Evolutionary conservation across 2,329 filamentous ascomycete genomes (phyloP).

Genomic region (Ilyonectria robusta): DNA sequence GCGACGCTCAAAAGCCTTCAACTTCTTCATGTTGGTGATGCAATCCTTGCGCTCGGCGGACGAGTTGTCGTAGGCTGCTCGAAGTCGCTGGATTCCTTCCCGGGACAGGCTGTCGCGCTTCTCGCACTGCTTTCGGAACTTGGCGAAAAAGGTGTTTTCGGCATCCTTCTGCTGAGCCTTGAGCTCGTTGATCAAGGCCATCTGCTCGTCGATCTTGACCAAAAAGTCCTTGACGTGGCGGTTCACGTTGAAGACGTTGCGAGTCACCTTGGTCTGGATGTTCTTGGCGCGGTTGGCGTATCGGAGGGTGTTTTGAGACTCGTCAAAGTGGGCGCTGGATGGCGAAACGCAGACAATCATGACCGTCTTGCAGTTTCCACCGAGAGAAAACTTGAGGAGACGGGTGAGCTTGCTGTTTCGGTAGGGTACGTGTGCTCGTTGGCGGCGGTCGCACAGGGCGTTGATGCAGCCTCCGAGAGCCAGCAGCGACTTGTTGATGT

Average conservation of each 20-base stretch:
- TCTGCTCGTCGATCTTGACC: slow-evolving; percentile 99
- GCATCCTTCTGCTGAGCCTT: slow-evolving; percentile 93
- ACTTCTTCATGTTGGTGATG: slow-evolving; percentile 82
- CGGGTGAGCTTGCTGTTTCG: slow-evolving; percentile 97
- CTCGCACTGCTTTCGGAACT: slow-evolving; percentile 91
- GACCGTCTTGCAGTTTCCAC: slow-evolving; percentile 98
- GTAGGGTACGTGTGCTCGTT: slow-evolving; percentile 95
- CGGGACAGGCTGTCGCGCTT: slow-evolving; percentile 83
- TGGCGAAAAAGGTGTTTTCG: slow-evolving; percentile 84
- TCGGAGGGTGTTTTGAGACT: slow-evolving; percentile 96
- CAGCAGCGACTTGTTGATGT: slow-evolving; percentile 98
- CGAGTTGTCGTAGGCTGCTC: slow-evolving; percentile 87
- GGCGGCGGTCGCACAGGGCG: slow-evolving; percentile 92
- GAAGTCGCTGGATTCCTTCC: slow-evolving; percentile 85
- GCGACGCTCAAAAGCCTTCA: slow-evolving; percentile 86
- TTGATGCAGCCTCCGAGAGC: slow-evolving; percentile 98
- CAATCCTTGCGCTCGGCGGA: slow-evolving; percentile 84
- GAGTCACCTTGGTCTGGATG: slow-evolving; percentile 99
- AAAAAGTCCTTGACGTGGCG: slow-evolving; percentile 99
- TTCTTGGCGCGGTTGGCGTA: slow-evolving; percentile 99
- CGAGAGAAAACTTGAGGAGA: slow-evolving; percentile 95
- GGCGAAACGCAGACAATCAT: slow-evolving; percentile 99
- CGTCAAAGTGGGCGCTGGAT: slow-evolving; percentile 96
- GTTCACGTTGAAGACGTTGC: slow-evolving; percentile 99
- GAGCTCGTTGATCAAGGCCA: slow-evolving; percentile 95